Evolutionary conservation across 805 yeast species (phyloP).

Genomic region (Brettanomyces sp.): DNA sequence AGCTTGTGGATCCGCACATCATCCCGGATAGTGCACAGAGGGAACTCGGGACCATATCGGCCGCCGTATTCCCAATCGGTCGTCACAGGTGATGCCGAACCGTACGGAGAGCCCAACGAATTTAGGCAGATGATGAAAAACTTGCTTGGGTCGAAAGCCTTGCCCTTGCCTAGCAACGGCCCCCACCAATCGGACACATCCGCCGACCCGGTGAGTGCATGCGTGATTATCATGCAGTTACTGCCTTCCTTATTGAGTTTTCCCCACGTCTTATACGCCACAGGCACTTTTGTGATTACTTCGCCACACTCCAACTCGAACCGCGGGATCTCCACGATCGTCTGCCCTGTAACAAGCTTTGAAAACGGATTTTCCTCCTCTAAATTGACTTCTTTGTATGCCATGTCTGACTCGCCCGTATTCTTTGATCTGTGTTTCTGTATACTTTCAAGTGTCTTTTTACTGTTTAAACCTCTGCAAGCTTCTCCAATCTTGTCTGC

Average conservation of each 20-base stretch:
- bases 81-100: constrained; percentile 86
- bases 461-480: too few species aligned
- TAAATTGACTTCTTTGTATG: constrained; percentile 30
- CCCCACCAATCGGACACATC: constrained; percentile 99
- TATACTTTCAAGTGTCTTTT: too few species aligned
- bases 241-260: constrained; percentile 55
- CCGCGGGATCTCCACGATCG: constrained; percentile 67
- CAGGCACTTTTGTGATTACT: constrained; percentile 61
- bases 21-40: constrained; percentile 87
- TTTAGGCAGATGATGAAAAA: constrained; percentile 84
- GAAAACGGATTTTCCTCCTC: constrained; percentile 62
- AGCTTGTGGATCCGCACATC: constrained; percentile 74
- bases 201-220: constrained; percentile 91
- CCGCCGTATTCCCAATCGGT: constrained; percentile 67
- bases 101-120: constrained; percentile 95
- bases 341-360: constrained; percentile 65
- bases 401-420: constrained; percentile 8
- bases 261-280: constrained; percentile 97
- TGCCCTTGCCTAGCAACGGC: constrained; percentile 74
- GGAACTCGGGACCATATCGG: constrained; percentile 90
- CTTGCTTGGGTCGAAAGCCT: constrained; percentile 84
- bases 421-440: too few species aligned
- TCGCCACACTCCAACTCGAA: constrained; percentile 79
- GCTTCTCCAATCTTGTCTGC: too few species aligned
- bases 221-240: constrained; percentile 86